phyloP scores from a whole-genome alignment of 352 stramenopile species.

The Chrysophaeum taylorii region DNA sequence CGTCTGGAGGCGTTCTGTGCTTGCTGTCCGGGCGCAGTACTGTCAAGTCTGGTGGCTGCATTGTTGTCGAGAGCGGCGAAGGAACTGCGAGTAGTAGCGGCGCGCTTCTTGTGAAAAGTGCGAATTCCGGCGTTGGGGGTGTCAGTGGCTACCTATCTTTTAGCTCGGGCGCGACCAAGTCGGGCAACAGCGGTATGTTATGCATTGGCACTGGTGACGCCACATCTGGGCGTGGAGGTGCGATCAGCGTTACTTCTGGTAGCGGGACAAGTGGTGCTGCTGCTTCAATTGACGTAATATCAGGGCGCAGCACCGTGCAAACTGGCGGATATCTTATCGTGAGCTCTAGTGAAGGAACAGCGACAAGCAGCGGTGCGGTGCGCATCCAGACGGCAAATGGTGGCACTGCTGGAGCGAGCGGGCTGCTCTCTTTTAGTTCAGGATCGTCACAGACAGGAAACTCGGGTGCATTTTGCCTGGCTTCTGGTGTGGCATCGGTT shows the following conservation, averaged over 20 bases:
- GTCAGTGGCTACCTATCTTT: constrained; percentile 33
- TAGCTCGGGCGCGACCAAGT: constrained; percentile 32
- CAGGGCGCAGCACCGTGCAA: too few species aligned
- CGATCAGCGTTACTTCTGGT: constrained; percentile 53
- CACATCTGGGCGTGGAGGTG: constrained; percentile 47
- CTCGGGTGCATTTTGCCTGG: too few species aligned
- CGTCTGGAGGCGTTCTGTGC: constrained; percentile 15
- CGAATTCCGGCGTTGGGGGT: constrained; percentile 25
- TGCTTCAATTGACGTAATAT: too few species aligned
- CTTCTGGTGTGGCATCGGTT: too few species aligned
- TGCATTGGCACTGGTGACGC: constrained; percentile 49
- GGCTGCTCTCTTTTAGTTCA: too few species aligned
- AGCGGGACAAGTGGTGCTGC: constrained; percentile 26
- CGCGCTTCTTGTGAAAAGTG: not conserved
- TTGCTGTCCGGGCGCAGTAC: constrained; percentile 15
- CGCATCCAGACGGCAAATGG: too few species aligned
- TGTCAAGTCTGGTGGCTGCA: constrained; percentile 9
- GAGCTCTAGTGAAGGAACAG: too few species aligned
- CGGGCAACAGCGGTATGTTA: constrained; percentile 55
- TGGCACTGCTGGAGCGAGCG: too few species aligned
- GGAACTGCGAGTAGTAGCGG: not conserved
- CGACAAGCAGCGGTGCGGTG: too few species aligned
- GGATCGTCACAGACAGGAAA: too few species aligned
- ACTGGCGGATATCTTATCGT: too few species aligned
- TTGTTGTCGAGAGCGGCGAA: not conserved